Percentiles rank a stretch among this genome's conserved stretches.
Conservation (phyloP, 148 eudicot genomes). For the Persicaria maculosa region DNA sequence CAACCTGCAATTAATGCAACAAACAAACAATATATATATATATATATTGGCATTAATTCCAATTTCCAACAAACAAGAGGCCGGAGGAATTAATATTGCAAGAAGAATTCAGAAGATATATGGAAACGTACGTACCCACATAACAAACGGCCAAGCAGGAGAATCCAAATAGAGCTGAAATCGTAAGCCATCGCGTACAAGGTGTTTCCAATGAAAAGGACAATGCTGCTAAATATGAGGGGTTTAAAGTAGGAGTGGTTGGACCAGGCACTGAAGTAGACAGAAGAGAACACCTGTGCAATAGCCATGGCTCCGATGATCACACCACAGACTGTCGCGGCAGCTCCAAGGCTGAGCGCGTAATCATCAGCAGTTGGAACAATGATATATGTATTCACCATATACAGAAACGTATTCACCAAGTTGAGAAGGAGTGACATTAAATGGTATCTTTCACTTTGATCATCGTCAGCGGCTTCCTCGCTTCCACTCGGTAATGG, state of each 20-base stretch:
- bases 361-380: conserved; percentile 65
- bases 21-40: no score
- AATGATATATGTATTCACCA: conserved; percentile 59
- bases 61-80: no score
- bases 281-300: conserved; percentile 59
- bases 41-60: no score
- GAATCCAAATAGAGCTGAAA: conserved; percentile 38
- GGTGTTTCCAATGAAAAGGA: conserved; percentile 38
- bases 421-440: conserved; percentile 50
- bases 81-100: no score
- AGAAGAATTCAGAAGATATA: no score
- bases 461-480: conserved; percentile 28
- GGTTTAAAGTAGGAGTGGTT: conserved; percentile 52
- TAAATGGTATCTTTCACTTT: conserved; percentile 35
- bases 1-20: no score
- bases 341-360: conserved; percentile 53
- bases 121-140: conserved; percentile 61
- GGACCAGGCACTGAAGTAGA: conserved; percentile 64
- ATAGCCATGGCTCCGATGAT: conserved; percentile 63
- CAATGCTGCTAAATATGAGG: conserved; percentile 47
- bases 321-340: conserved; percentile 57
- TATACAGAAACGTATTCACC: conserved; percentile 49
- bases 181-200: conserved; percentile 55
- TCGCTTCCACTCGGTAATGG: conserved; percentile 43
- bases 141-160: conserved; percentile 42